These are phyloP conservation scores for Albophoma yamanashiensis DNA, from an alignment of 2,329 filamentous ascomycete genomes.

Conservation along the genomic window DNA sequence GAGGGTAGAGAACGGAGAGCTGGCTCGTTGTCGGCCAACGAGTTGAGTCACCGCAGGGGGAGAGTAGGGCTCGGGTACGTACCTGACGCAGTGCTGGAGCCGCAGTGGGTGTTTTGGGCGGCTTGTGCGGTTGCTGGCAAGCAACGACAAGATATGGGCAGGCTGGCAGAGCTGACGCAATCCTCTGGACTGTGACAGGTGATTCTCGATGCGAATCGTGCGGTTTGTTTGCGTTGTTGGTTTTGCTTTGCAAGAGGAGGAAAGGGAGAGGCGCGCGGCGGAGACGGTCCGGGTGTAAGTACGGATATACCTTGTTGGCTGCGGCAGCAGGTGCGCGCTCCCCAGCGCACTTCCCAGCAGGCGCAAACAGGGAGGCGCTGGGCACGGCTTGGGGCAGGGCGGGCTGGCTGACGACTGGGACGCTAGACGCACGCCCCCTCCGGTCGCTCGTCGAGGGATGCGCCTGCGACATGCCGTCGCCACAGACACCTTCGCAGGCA, in stretches of 20 bases:
- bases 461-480: neutral
- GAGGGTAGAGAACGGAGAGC: neutral
- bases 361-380: neutral
- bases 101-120: constrained; percentile 10
- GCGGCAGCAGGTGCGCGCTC: too few species aligned
- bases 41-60: constrained; percentile 9
- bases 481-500: neutral
- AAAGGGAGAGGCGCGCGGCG: constrained; percentile 18
- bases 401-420: neutral
- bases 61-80: constrained; percentile 14
- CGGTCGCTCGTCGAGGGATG: neutral
- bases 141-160: constrained; percentile 15
- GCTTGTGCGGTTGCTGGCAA: constrained; percentile 7
- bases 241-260: constrained; percentile 34
- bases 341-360: neutral
- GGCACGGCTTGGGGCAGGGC: neutral
- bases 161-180: constrained; percentile 39
- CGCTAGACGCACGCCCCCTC: neutral
- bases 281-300: neutral
- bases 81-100: constrained; percentile 19
- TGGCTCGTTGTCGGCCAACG: constrained; percentile 1
- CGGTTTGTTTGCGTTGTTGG: constrained; percentile 37
- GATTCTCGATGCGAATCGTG: constrained; percentile 42
- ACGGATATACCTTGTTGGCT: neutral
- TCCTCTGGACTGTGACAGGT: constrained; percentile 49